Evolutionary conservation across 768 basidiomycete species (phyloP), one percentile per base, ranked within the genome.

Genomic region (Pholiota conissans): DNA sequence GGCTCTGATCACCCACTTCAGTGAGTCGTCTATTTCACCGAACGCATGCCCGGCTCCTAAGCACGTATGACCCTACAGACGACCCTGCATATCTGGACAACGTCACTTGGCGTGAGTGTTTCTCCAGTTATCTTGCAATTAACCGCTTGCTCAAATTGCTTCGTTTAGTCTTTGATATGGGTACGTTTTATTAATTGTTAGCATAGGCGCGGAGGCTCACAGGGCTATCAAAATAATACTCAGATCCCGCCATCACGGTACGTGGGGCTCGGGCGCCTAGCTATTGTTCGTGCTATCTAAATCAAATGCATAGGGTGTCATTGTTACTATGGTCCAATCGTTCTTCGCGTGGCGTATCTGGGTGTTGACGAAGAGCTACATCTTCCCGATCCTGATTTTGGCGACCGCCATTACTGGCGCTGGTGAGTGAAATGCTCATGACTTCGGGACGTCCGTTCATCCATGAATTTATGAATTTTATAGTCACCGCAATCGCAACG

Each of bases 181-280:
- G 42, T 45, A 45, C 3, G 42, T 45, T n/a, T 10, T 22, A 24
- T 45, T 10, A 45, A 13, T 4, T 45, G 0, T 1, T 24, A 20
- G 24, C 16, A 24, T 45, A 24, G 5, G 10, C 20, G 22, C 18
- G 24, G 42, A 7, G 10, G 22, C 22, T 45, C 18, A 45, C 13
- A 39, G 20, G 18, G 18, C 30, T 45, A 26, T 45, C 22, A 10
- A 45, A 45, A 45, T 45, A 39, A n/a, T 26, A 45, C 42, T 11
- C 54, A 80, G 81, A 78, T 63, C 79, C 80, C 3, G 64, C 73
- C 0, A 61, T 76, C 62, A 81, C 79, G 24, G 79, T 79, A 30
- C 51, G 52, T 58, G 68, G 59, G 10, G 22, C 13, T 9, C 42
- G 9, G 22, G 9, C 42, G 10, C 24, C 22, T 7, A 26, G 20